phyloP scores from a whole-genome alignment of 768 basidiomycete species.

The Auriscalpium microsporum region DNA sequence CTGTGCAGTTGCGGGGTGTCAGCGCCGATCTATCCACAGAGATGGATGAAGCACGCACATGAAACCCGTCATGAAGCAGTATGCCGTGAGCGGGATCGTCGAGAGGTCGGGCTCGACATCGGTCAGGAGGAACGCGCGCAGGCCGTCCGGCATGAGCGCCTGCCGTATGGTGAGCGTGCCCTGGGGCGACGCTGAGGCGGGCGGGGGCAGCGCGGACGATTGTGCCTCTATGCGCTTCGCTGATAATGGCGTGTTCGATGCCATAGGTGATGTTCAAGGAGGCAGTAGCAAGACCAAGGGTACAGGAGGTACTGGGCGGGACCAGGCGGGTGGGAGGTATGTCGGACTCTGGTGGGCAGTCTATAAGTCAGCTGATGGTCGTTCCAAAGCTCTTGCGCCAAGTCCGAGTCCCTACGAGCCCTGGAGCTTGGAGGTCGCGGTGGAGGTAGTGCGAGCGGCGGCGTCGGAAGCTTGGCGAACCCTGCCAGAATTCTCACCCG shows the following conservation, averaged over 20 bases:
- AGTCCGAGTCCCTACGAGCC: too few relatives aligned
- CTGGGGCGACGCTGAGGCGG: neutral
- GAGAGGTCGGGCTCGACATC: conserved; percentile 47
- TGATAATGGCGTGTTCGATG: neutral
- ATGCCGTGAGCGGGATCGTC: conserved; percentile 48
- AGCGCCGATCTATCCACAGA: neutral
- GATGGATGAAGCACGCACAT: conserved; percentile 38
- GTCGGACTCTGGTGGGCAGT: too few relatives aligned
- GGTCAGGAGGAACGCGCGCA: conserved; percentile 22
- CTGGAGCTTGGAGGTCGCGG: too few relatives aligned
- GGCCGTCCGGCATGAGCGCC: conserved; percentile 12
- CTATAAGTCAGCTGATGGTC: too few relatives aligned
- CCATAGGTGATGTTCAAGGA: neutral
- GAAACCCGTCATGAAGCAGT: conserved; percentile 75
- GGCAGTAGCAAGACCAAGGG: neutral
- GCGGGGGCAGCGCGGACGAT: conserved; percentile 1
- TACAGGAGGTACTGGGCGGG: too few relatives aligned
- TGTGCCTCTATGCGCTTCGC: conserved; percentile 1
- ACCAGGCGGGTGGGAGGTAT: too few relatives aligned
- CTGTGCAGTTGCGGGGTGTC: conserved; percentile 31
- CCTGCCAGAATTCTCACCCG: too few relatives aligned
- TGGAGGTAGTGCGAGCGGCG: too few relatives aligned
- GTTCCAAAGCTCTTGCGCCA: too few relatives aligned
- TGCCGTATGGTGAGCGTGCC: neutral
- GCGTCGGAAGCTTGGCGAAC: too few relatives aligned